These are phyloP conservation scores for Sphaerosporella brunnea DNA, from an alignment of 495 filamentous ascomycete species.

Conservation along the genomic window DNA sequence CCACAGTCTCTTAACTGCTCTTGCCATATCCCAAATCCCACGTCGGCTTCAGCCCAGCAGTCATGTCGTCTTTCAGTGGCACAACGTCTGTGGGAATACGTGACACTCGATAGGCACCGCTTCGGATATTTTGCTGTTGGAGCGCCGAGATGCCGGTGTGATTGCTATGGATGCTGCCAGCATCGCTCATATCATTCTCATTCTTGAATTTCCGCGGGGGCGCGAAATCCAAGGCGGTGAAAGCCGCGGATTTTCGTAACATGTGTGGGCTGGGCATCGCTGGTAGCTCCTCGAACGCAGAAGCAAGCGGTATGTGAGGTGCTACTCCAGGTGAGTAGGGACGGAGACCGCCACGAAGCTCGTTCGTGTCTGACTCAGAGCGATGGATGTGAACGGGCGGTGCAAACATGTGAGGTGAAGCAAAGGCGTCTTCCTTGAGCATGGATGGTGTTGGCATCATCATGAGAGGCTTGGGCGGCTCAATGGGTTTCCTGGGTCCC, in stretches of 20 bases:
- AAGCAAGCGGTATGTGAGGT: constrained; percentile 57
- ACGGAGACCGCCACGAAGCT: constrained; percentile 54
- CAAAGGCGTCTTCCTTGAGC: constrained; percentile 66
- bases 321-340: constrained; percentile 55
- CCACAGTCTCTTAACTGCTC: constrained; percentile 2
- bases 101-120: constrained; percentile 78
- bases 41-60: constrained; percentile 50
- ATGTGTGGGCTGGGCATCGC: constrained; percentile 74
- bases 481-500: constrained; percentile 37
- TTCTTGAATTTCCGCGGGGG: constrained; percentile 73
- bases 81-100: constrained; percentile 67
- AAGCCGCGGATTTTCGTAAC: constrained; percentile 76
- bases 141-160: constrained; percentile 55
- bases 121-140: constrained; percentile 61
- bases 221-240: constrained; percentile 86
- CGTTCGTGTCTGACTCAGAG: constrained; percentile 42
- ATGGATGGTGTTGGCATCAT: constrained; percentile 72
- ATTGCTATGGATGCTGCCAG: constrained; percentile 79
- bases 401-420: constrained; percentile 69
- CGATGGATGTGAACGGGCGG: constrained; percentile 62
- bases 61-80: constrained; percentile 58
- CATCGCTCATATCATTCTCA: constrained; percentile 50
- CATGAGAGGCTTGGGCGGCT: constrained; percentile 55
- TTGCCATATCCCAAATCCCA: constrained; percentile 35
- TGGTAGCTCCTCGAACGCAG: constrained; percentile 71